Evolutionary conservation across 73 alveolate genomes (phyloP), one percentile per base, ranked within the genome.

Genomic region (Uronychia binucleata): DNA sequence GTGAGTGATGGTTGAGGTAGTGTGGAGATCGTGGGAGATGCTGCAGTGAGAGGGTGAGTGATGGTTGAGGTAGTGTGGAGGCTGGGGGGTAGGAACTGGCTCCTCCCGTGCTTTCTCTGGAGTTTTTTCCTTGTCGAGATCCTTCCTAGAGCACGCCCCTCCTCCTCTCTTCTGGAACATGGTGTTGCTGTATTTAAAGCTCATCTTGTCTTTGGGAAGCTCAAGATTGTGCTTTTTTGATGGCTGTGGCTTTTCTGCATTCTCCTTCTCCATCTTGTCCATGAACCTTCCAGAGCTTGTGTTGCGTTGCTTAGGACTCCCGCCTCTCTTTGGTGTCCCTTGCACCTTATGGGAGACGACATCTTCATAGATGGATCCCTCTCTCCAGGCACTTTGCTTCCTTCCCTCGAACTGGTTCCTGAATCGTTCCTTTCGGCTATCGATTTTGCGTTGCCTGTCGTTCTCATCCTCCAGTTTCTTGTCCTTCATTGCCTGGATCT

Each of bases 1-100:
- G 67, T 46, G 67, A 46, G 67, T 46, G 67, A 46, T 46, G 67
- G 67, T 46, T 46, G 67, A 46, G 67, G 67, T 46, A 46, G 67
- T 46, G 67, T 46, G 67, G 67, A 46, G 67, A 46, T 5, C 67
- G 67, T 46, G 5, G 67, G 67, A 46, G n/a, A 19, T 46, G 67
- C 19, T 46, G 67, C 67, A n/a, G n/a, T n/a, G n/a, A n/a, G n/a
- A 11, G 67, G 67, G 67, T 46, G 67, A 11, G 19, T 46, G 67
- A 46, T 46, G 67, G 67, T 46, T 11, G 67, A 11, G 5, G 5
- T 46, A 19, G 19, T 5, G 67, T 46, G 19, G 67, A 46, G 19
- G 67, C 67, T 46, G 67, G 19, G 67, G 67, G 19, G 19, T 46
- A 19, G 67, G 67, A 11, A 11, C n/a, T 46, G 67, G 67, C n/a